Conservation (phyloP, 129 eudicot species). For the sunflower (Helianthus annuus) region HanXRQr2.0-SUNRISE NC_035442.2:35506877-35507376, state of each 20-base stretch:
- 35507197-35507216: too few relatives aligned
- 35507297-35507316: not conserved
- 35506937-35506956: slow-evolving; percentile 42
- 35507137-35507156: too few relatives aligned
- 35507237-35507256: not conserved
- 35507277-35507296: too few relatives aligned
- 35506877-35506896: slow-evolving; percentile 24
- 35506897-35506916: slow-evolving; percentile 36
- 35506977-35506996: slow-evolving; percentile 28
- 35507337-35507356: too few relatives aligned
- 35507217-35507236: not conserved
- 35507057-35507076: slow-evolving; percentile 34
- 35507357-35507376: too few relatives aligned
- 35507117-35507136: too few relatives aligned
- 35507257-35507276: too few relatives aligned
- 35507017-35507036: slow-evolving; percentile 37
- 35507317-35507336: too few relatives aligned
- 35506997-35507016: slow-evolving; percentile 38
- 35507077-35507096: slow-evolving; percentile 10
- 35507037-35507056: slow-evolving; percentile 42
- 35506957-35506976: slow-evolving; percentile 39
- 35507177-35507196: too few relatives aligned
- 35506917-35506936: slow-evolving; percentile 30
- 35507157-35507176: too few relatives aligned
- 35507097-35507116: not conserved